A percentile compares a stretch with the other conserved stretches of the same genome.
Evolutionary conservation across 2,329 filamentous ascomycete genomes (phyloP).

Genomic region (Bipolaris bicolor): DNA sequence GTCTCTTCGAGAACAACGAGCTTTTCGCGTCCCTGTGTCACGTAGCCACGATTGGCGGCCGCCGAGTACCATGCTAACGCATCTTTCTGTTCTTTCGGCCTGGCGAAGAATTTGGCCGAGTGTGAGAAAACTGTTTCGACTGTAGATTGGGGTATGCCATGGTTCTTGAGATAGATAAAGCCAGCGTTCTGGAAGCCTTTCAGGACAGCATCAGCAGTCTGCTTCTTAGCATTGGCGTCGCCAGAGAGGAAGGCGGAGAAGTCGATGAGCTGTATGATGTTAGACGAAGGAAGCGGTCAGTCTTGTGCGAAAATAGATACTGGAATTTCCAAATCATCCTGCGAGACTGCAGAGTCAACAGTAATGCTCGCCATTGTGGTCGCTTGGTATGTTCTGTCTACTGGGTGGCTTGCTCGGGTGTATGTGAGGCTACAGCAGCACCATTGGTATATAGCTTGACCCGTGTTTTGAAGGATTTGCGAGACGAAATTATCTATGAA

Average conservation of each 20-base stretch:
- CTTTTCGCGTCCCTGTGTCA: conserved; percentile 53
- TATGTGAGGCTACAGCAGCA: neutral
- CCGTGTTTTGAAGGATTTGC: neutral
- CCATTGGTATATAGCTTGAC: neutral
- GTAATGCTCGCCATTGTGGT: conserved; percentile 31
- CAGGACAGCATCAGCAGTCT: conserved; percentile 74
- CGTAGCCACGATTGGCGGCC: conserved; percentile 58
- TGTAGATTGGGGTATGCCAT: conserved; percentile 68
- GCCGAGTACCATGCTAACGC: conserved; percentile 52
- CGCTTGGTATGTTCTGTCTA: conserved; percentile 2
- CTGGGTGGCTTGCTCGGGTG: neutral
- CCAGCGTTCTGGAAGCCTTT: conserved; percentile 83
- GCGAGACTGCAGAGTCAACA: conserved; percentile 45
- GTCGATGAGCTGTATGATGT: conserved; percentile 69
- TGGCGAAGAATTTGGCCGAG: conserved; percentile 49
- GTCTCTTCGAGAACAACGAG: conserved; percentile 46
- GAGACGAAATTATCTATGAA: conserved; percentile 12
- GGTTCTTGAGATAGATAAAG: conserved; percentile 86
- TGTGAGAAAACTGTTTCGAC: conserved; percentile 66
- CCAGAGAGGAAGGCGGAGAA: conserved; percentile 75
- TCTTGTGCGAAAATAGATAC: conserved; percentile 19
- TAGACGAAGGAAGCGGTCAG: neutral
- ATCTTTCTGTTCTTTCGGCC: conserved; percentile 48
- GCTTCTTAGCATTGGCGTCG: conserved; percentile 63
- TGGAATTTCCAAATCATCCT: conserved; percentile 50